Percentiles rank a stretch among this genome's conserved stretches.
Conservation (phyloP, 202 grass and related monocot genomes). For the Sporobolus alterniflorus region DNA sequence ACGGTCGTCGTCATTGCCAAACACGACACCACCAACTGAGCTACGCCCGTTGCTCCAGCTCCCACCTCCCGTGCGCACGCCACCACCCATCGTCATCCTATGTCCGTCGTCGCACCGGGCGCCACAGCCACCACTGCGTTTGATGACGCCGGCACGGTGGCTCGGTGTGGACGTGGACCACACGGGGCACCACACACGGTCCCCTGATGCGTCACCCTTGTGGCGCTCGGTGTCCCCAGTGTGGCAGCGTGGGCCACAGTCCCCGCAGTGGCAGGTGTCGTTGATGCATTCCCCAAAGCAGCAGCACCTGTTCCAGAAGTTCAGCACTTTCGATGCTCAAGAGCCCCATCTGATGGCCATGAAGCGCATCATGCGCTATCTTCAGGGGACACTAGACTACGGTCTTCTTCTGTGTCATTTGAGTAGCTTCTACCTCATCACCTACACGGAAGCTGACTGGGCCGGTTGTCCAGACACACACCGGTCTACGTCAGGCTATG, state of each 20-base stretch:
- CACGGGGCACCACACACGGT: constrained; percentile 29
- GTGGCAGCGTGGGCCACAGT: constrained; percentile 43
- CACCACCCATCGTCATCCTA: constrained; percentile 77
- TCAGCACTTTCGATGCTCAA: constrained; percentile 19
- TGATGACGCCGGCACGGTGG: constrained; percentile 17
- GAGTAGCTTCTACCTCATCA: too few relatives aligned
- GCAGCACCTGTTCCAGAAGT: constrained; percentile 8
- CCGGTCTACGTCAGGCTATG: too few relatives aligned
- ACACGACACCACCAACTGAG: constrained; percentile 44
- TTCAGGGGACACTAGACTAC: too few relatives aligned
- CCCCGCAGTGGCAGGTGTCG: constrained; percentile 51
- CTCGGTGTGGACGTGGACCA: constrained; percentile 44
- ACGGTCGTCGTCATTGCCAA: constrained; percentile 45
- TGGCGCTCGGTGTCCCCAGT: constrained; percentile 52
- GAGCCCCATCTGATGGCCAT: too few relatives aligned
- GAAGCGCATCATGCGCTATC: too few relatives aligned
- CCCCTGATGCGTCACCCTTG: constrained; percentile 22
- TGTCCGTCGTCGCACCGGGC: constrained; percentile 31
- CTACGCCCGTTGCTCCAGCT: constrained; percentile 60
- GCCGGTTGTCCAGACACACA: too few relatives aligned
- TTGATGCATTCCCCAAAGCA: constrained; percentile 38
- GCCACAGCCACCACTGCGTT: constrained; percentile 8
- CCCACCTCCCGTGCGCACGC: constrained; percentile 9
- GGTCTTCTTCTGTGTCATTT: too few relatives aligned
- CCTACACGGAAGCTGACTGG: too few relatives aligned